A percentile compares a stretch with the other conserved stretches of the same genome.
Evolutionary conservation across 2,329 filamentous ascomycete species (phyloP).

Genomic region (Juglanconis sp.): DNA sequence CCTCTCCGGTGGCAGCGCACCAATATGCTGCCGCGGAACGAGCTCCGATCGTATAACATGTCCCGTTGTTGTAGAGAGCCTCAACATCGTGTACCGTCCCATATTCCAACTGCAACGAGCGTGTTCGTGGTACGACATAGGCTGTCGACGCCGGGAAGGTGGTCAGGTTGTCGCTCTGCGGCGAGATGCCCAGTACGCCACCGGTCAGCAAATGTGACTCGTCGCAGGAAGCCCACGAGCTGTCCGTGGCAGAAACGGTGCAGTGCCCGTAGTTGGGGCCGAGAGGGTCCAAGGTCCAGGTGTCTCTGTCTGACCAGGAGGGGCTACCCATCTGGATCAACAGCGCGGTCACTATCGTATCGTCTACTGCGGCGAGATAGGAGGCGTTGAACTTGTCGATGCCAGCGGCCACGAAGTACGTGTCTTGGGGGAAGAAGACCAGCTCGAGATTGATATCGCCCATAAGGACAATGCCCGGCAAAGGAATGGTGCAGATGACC

Average conservation of each 20-base stretch:
- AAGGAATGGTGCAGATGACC: slow-evolving; percentile 7
- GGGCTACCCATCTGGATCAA: slow-evolving; percentile 8
- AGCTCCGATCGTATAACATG: slow-evolving; percentile 4
- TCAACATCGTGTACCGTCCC: slow-evolving; percentile 4
- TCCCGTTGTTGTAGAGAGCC: neutral
- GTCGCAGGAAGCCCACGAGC: slow-evolving; percentile 2
- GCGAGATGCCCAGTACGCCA: slow-evolving; percentile 4
- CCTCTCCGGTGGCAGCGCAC: neutral
- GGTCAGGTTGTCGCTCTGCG: slow-evolving; percentile 3
- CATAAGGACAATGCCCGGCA: slow-evolving; percentile 11
- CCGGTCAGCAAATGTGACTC: slow-evolving; percentile 8
- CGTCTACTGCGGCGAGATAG: neutral
- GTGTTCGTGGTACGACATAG: slow-evolving; percentile 7
- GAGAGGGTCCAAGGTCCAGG: slow-evolving; percentile 1
- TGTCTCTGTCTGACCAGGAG: slow-evolving; percentile 6
- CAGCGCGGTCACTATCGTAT: neutral
- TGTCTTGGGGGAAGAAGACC: slow-evolving; percentile 10
- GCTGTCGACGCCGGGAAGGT: neutral
- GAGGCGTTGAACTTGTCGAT: slow-evolving; percentile 8
- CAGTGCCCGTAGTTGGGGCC: slow-evolving; percentile 2
- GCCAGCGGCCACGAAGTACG: neutral
- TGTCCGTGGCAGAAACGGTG: slow-evolving; percentile 1
- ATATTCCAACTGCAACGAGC: slow-evolving; percentile 10
- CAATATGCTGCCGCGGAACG: slow-evolving; percentile 5
- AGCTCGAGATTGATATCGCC: slow-evolving; percentile 4